A percentile compares a stretch with the other conserved stretches of the same genome.
phyloP scores from a whole-genome alignment of 2,329 filamentous ascomycete species.

The Claviceps monticola region DNA sequence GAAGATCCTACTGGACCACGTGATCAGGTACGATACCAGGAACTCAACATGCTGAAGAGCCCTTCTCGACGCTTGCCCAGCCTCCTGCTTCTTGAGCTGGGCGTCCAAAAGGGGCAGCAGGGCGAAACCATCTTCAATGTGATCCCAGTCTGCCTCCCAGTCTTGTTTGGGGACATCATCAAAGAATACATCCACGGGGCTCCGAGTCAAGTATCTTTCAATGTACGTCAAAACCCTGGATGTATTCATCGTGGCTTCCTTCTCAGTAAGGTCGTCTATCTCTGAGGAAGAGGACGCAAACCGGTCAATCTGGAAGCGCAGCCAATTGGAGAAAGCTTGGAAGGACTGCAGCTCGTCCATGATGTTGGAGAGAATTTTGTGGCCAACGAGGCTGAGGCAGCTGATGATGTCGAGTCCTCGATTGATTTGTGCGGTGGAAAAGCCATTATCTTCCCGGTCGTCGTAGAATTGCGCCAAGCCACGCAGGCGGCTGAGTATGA shows the following conservation, averaged over 20 bases:
- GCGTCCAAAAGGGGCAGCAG: constrained; percentile 35
- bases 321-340: constrained; percentile 65
- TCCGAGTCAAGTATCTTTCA: constrained; percentile 51
- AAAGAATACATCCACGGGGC: constrained; percentile 50
- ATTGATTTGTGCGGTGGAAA: constrained; percentile 48
- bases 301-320: constrained; percentile 69
- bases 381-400: constrained; percentile 59
- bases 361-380: constrained; percentile 56
- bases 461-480: constrained; percentile 75
- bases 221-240: constrained; percentile 66
- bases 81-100: constrained; percentile 33
- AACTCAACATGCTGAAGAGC: constrained; percentile 49
- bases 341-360: constrained; percentile 72
- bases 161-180: constrained; percentile 34
- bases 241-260: constrained; percentile 63
- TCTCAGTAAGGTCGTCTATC: constrained; percentile 61
- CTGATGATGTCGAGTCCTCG: constrained; percentile 57
- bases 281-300: constrained; percentile 48
- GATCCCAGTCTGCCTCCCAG: constrained; percentile 31
- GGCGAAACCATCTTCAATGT: constrained; percentile 28
- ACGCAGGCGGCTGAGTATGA: constrained; percentile 69
- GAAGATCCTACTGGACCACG: constrained; percentile 48
- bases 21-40: constrained; percentile 42
- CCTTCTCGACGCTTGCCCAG: constrained; percentile 31
- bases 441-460: constrained; percentile 49